Evolutionary conservation across 805 yeast genomes (phyloP), one percentile per base, ranked within the genome.

Genomic region (Wickerhamomyces xylosicus): DNA sequence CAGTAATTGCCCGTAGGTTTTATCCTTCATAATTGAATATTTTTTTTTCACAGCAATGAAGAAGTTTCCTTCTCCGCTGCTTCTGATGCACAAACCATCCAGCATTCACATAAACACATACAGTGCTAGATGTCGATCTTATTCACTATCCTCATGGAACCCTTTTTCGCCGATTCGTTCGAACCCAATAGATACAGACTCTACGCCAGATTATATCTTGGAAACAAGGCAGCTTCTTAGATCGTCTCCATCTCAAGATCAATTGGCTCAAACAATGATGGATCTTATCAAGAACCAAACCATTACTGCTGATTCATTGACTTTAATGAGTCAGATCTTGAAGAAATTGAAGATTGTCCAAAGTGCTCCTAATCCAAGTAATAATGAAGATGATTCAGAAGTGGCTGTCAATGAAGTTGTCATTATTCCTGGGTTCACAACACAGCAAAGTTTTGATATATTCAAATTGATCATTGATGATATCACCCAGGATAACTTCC

Each of bases 321-420:
- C 35, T 3, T 29, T 45, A 3, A 43, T 45, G 35, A 47, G 41
- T 31, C 49, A 47, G 16, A 44, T 41, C 5, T 42, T 51, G 35
- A 48, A 41, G 35, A 48, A 44, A 33, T 35, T 51, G 17, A 47
- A 41, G 29, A 31, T 16, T 3, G 7, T 36, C n/a, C 19, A 22
- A 19, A 15, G 14, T 29, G 37, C 15, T 19, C 33, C 13, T 13
- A 22, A 22, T 22, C 11, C 11, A 9, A n/a, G n/a, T n/a, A n/a
- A n/a, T n/a, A n/a, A n/a, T n/a, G n/a, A n/a, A n/a, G 11, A 9
- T 9, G 28, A 13, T 9, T 9, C 9, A 22, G 28, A 9, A 9
- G 28, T 22, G 25, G 32, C 27, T 14, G 34, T 15, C 16, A 17
- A 31, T 13, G 37, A 19, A 25, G 14, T 31, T 17, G 17, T 27